Base-by-base conservation (phyloP, 805 yeast species). In the Candida piceae region DNA sequence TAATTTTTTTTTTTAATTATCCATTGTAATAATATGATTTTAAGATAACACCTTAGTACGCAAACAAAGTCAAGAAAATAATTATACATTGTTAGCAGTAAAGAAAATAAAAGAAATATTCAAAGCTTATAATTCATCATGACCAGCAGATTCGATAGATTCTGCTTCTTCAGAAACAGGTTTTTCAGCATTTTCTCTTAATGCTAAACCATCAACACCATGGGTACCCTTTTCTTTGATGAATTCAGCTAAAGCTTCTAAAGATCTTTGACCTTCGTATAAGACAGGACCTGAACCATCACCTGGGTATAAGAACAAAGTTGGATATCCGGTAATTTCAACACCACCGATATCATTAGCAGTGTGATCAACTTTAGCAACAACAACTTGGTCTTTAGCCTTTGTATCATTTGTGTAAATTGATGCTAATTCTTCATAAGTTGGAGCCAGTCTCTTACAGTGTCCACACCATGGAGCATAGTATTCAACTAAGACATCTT, bases 391-490 rank as follows among this genome's bases (percentile, higher is more conserved):
- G 36, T 66, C 66, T 36, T 64, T 59, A 34, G 69, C 68, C 32
- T 61, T 67, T 16, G 63, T 55, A 55, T 79, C 77, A 35, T 70
- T 61, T 42, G 67, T 69, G 63, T 72, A 84, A 37, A 82, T 52
- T 34, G 68, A 79, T 35, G 90, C 97, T 48, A 93, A 75, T 58
- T 89, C 93, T 60, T 85, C 94, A 70, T 79, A 90, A 40, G 70
- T 72, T 57, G 96, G 96, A 35, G 90, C 90, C 60, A 88, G 72
- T 64, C 76, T 84, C 72, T 86, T 87, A 72, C 96, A 87, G 72
- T 88, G 96, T 32, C 96, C 94, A 70, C 96, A 88, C 96, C 96
- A 89, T 66, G 95, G 94, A 33, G 97, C 97, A 58, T 85, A 89
- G 67, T 89, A 90, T 69, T 86, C 84, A 39, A 90, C 95, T 39